Evolutionary conservation across 164 flowering plant genomes (phyloP).

Genomic region (Piper longum): DNA sequence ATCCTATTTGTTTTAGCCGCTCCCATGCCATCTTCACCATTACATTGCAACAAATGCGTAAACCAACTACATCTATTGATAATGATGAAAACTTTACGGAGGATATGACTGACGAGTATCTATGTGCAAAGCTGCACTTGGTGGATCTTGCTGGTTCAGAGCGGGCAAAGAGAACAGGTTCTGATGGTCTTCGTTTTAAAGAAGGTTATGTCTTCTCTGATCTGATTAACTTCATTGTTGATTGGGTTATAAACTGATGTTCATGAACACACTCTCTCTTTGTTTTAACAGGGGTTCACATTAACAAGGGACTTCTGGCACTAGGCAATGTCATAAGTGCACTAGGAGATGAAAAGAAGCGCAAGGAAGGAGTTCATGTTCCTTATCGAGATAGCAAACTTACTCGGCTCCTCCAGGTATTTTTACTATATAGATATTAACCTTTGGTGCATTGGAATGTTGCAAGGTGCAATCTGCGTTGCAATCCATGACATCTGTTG

Average conservation of each 20-base stretch:
- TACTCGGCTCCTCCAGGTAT: constrained; percentile 95
- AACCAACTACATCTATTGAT: constrained; percentile 24
- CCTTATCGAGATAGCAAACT: constrained; percentile 99
- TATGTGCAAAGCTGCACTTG: constrained; percentile 90
- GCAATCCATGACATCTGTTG: too few species aligned
- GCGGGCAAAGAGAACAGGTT: constrained; percentile 95
- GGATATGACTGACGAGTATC: constrained; percentile 63
- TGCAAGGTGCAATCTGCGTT: too few species aligned
- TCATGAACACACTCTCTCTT: not conserved
- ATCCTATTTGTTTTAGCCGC: constrained; percentile 37
- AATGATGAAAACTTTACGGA: constrained; percentile 33
- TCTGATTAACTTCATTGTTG: not conserved
- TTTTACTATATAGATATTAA: not conserved
- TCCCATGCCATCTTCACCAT: constrained; percentile 99
- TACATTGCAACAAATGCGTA: constrained; percentile 87
- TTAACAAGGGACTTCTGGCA: constrained; percentile 95
- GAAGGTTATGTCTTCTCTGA: constrained; percentile 41
- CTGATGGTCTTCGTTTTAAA: constrained; percentile 96
- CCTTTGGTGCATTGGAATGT: too few species aligned
- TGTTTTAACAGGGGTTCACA: constrained; percentile 71
- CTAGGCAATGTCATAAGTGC: constrained; percentile 99
- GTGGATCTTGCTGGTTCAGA: constrained; percentile 99
- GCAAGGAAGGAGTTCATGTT: constrained; percentile 90
- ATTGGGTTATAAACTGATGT: not conserved
- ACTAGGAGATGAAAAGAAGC: constrained; percentile 96